Evolutionary conservation across 2,329 filamentous ascomycete species (phyloP).

Genomic region (Geosmithia putterillii): DNA sequence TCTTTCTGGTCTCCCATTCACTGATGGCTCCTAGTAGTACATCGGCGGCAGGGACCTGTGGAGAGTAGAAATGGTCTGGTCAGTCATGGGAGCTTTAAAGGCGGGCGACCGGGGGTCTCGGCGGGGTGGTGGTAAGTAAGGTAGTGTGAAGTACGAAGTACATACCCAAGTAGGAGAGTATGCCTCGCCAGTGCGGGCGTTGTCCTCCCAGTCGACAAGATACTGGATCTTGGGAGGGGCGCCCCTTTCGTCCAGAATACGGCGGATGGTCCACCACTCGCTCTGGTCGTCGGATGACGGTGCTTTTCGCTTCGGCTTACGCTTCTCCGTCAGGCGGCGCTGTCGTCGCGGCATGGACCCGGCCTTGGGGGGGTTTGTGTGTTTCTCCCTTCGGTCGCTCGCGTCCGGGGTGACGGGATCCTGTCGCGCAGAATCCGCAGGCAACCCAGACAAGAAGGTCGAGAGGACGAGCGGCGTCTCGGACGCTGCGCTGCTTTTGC

Average conservation of each 20-base stretch:
- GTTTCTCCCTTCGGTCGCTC: not conserved
- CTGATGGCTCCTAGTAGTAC: constrained; percentile 16
- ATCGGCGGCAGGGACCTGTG: constrained; percentile 11
- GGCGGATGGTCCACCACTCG: constrained; percentile 19
- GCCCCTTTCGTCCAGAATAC: constrained; percentile 20
- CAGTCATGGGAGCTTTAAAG: not conserved
- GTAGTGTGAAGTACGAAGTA: not conserved
- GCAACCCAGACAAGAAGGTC: not conserved
- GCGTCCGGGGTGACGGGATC: not conserved
- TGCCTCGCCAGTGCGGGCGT: constrained; percentile 15
- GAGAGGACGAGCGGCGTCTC: not conserved
- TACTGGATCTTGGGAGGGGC: constrained; percentile 15
- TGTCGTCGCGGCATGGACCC: constrained; percentile 4
- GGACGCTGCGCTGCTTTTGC: not conserved
- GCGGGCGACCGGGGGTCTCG: not conserved
- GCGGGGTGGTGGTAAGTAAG: not conserved
- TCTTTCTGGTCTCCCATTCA: constrained; percentile 16
- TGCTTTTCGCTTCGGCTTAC: constrained; percentile 3
- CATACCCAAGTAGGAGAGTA: constrained; percentile 21
- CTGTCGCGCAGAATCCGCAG: not conserved
- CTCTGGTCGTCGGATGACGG: constrained; percentile 2
- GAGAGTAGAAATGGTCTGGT: not conserved
- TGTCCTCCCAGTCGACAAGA: constrained; percentile 24
- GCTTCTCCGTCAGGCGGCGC: not conserved
- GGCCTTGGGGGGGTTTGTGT: not conserved